Conservation (phyloP, 2,329 filamentous ascomycete species). For the Microsporum canis region DNA sequence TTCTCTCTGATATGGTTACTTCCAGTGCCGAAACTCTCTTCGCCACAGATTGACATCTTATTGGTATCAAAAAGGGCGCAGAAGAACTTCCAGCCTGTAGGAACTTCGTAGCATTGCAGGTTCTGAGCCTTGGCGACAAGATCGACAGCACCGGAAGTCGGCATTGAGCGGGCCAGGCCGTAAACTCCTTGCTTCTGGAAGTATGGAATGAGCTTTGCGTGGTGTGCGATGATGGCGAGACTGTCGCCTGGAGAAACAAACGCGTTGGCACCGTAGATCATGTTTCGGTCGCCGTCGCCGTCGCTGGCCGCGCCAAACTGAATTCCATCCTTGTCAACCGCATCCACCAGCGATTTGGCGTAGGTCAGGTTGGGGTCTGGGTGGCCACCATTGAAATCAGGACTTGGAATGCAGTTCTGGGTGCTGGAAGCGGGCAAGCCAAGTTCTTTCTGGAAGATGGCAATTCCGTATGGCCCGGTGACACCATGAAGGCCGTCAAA, state of each 20-base stretch:
- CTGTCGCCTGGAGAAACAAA: constrained; percentile 98
- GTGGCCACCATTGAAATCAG: constrained; percentile 94
- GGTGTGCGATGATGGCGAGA: constrained; percentile 93
- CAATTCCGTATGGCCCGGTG: constrained; percentile 86
- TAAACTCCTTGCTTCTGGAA: constrained; percentile 97
- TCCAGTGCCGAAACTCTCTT: constrained; percentile 95
- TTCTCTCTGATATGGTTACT: constrained; percentile 99
- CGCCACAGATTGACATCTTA: constrained; percentile 96
- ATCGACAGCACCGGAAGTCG: constrained; percentile 89
- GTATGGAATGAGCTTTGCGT: constrained; percentile 92
- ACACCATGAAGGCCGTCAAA: constrained; percentile 93
- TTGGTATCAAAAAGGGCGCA: constrained; percentile 87
- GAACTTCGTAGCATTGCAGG: constrained; percentile 86
- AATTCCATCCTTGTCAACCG: constrained; percentile 79
- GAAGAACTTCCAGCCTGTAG: constrained; percentile 99
- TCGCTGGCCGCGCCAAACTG: constrained; percentile 96
- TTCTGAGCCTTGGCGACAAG: constrained; percentile 91
- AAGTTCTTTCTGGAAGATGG: constrained; percentile 90
- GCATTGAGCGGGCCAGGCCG: constrained; percentile 93
- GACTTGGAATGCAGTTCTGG: constrained; percentile 84
- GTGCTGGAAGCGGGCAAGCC: constrained; percentile 65
- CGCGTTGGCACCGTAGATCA: constrained; percentile 96
- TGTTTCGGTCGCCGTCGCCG: constrained; percentile 96
- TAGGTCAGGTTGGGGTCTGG: constrained; percentile 97
- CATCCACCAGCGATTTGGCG: constrained; percentile 85